Evolutionary conservation across 352 stramenopile species (phyloP).

Genomic region (Hyaloperonospora arabidopsidis): DNA sequence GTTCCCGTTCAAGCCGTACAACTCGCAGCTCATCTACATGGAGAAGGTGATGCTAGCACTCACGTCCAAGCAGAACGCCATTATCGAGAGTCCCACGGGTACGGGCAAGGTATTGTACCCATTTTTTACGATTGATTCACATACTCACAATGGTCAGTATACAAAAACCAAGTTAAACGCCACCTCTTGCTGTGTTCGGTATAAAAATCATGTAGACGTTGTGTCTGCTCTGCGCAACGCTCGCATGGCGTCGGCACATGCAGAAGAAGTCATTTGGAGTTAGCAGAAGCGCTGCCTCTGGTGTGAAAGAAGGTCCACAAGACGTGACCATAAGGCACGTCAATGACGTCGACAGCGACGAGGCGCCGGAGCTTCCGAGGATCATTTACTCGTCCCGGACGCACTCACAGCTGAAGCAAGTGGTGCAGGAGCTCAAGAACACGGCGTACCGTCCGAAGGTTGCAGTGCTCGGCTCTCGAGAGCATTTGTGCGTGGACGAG

Average conservation of each 20-base stretch:
- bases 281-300: background rate
- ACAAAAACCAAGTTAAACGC: too few species aligned
- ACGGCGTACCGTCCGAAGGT: slow-evolving; percentile 88
- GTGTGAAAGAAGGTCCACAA: background rate
- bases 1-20: slow-evolving; percentile 96
- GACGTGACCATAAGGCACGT: slow-evolving; percentile 54
- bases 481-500: slow-evolving; percentile 96
- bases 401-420: slow-evolving; percentile 97
- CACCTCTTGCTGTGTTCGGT: too few species aligned
- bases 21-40: slow-evolving; percentile 97
- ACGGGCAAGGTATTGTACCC: slow-evolving; percentile 87
- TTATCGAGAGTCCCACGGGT: slow-evolving; percentile 96
- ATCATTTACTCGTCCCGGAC: slow-evolving; percentile 99
- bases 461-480: slow-evolving; percentile 89
- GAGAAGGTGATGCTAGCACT: slow-evolving; percentile 90
- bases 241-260: slow-evolving; percentile 89
- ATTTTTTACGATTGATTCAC: too few species aligned
- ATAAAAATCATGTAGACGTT: slow-evolving; percentile 77
- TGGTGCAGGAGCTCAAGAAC: slow-evolving; percentile 93
- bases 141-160: too few species aligned
- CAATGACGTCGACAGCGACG: slow-evolving; percentile 24
- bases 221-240: slow-evolving; percentile 91
- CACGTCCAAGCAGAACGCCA: slow-evolving; percentile 88
- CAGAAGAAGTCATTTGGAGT: slow-evolving; percentile 38
- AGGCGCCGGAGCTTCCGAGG: slow-evolving; percentile 49